Conservation (phyloP, 495 filamentous ascomycete species). For the Penicillium samsonianum region DNA sequence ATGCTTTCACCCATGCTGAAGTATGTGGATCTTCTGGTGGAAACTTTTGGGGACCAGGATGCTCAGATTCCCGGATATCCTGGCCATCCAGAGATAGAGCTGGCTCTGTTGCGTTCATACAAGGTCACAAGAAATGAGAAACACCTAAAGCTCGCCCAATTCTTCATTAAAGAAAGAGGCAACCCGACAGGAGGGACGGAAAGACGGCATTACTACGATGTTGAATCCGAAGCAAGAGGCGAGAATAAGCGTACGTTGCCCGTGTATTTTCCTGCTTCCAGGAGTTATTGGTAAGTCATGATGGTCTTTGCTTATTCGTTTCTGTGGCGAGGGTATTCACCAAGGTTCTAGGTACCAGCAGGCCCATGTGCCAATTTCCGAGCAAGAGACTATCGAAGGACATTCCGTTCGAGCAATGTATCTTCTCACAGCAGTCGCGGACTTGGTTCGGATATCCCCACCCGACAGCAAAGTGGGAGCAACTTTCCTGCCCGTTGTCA, state of each 20-base stretch:
- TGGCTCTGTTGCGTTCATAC: conserved; percentile 57
- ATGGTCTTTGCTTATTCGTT: neutral
- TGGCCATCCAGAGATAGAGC: conserved; percentile 61
- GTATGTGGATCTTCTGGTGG: conserved; percentile 54
- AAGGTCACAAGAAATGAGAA: conserved; percentile 45
- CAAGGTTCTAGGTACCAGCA: conserved; percentile 37
- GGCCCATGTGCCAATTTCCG: conserved; percentile 54
- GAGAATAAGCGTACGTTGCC: conserved; percentile 49
- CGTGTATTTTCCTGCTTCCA: conserved; percentile 40
- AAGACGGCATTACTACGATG: conserved; percentile 52
- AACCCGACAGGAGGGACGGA: conserved; percentile 49
- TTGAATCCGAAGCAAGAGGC: conserved; percentile 50
- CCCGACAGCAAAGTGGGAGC: conserved; percentile 25
- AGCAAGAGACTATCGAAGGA: conserved; percentile 58
- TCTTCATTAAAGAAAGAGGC: conserved; percentile 59
- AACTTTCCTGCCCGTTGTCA: conserved; percentile 33
- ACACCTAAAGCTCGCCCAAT: conserved; percentile 52
- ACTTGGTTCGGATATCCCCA: conserved; percentile 31
- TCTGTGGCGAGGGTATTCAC: neutral
- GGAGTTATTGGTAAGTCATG: conserved; percentile 44
- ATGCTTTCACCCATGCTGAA: conserved; percentile 54
- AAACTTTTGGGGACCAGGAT: conserved; percentile 49
- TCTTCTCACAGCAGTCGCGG: conserved; percentile 44
- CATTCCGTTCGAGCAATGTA: conserved; percentile 64
- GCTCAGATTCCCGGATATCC: conserved; percentile 59